phyloP scores from a whole-genome alignment of 306 rosid species.

The Prunus fruticosa region DNA sequence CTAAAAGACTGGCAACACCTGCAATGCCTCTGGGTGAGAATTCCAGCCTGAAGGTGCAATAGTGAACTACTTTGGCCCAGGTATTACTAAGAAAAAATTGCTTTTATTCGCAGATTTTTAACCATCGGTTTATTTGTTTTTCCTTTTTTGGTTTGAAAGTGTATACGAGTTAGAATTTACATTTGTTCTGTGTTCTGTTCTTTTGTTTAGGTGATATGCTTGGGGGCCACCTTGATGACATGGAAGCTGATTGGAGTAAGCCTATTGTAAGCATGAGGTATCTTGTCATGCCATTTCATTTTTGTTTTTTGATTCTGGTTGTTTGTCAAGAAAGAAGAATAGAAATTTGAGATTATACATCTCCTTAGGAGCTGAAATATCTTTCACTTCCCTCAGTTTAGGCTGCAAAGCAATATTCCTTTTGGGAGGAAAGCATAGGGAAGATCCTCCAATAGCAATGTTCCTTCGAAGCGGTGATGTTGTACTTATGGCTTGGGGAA shows the following conservation, averaged over 20 bases:
- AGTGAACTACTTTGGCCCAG: slow-evolving; percentile 82
- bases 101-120: background rate
- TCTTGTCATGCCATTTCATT: background rate
- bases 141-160: background rate
- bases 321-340: slow-evolving; percentile 1
- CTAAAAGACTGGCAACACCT: slow-evolving; percentile 77
- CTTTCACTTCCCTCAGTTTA: slow-evolving; percentile 45
- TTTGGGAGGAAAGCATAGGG: slow-evolving; percentile 81
- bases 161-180: background rate
- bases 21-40: slow-evolving; percentile 78
- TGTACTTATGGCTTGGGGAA: slow-evolving; percentile 90
- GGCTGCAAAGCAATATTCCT: slow-evolving; percentile 97
- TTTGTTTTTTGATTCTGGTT: background rate
- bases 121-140: background rate
- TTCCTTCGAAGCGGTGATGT: slow-evolving; percentile 95
- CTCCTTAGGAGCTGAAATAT: slow-evolving; percentile 16
- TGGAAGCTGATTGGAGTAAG: slow-evolving; percentile 94
- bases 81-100: slow-evolving; percentile 28
- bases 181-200: slow-evolving; percentile 3
- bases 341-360: slow-evolving; percentile 5
- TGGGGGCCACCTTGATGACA: slow-evolving; percentile 97
- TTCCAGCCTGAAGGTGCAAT: slow-evolving; percentile 94
- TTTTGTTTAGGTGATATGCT: slow-evolving; percentile 62
- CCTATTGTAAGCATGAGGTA: slow-evolving; percentile 94
- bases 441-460: slow-evolving; percentile 84